phyloP scores from a whole-genome alignment of 345 rosid genomes.

The Citrus hindsii region DNA sequence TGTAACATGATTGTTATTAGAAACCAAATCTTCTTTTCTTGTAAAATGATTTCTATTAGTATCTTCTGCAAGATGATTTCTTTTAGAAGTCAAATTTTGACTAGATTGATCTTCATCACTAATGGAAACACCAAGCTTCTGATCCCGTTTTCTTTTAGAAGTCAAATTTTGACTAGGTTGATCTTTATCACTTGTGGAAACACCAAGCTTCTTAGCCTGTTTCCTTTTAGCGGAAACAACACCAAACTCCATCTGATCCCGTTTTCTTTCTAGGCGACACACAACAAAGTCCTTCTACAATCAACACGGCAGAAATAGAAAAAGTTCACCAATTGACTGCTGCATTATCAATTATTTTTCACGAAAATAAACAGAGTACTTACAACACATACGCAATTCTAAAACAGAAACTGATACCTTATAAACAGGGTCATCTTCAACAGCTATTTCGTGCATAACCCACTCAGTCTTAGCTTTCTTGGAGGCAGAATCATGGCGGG shows the following conservation, averaged over 20 bases:
- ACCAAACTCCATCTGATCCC: too few relatives aligned
- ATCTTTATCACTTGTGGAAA: too few relatives aligned
- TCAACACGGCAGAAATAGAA: neutral
- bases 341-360: neutral
- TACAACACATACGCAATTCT: neutral
- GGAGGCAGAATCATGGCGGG: neutral
- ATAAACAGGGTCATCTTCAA: neutral
- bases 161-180: too few relatives aligned
- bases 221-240: too few relatives aligned
- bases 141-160: neutral
- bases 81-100: neutral
- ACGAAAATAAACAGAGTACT: neutral
- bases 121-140: neutral
- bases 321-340: too few relatives aligned
- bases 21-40: neutral
- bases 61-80: too few relatives aligned
- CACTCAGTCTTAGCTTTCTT: neutral
- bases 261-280: neutral
- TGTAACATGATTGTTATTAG: neutral
- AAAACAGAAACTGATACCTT: neutral
- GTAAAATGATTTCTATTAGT: neutral
- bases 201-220: too few relatives aligned
- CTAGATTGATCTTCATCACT: neutral
- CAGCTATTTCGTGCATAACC: neutral
- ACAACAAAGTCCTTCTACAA: constrained; percentile 6